Conservation (phyloP, 768 basidiomycete species). For the Termitomyces sp. region DNA sequence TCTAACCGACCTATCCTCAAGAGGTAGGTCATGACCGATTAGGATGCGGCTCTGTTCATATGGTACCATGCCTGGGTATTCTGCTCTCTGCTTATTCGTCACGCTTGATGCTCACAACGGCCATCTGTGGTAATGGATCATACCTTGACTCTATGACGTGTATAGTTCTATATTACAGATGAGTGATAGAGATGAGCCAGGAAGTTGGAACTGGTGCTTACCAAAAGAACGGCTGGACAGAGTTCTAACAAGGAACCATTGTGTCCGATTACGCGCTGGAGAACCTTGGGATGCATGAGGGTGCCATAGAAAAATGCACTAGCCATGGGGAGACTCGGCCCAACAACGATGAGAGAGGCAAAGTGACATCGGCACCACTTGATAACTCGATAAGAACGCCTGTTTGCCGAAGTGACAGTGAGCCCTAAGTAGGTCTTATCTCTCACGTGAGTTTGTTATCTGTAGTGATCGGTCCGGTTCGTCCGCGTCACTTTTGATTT, state of each 20-base stretch:
- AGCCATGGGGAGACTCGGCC: conserved; percentile 2
- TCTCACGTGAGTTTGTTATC: neutral
- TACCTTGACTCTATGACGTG: conserved; percentile 78
- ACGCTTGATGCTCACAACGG: neutral
- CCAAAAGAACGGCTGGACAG: conserved; percentile 73
- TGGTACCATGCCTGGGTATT: conserved; percentile 85
- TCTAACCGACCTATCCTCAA: conserved; percentile 68
- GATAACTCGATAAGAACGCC: too few species aligned
- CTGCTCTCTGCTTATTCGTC: conserved; percentile 43
- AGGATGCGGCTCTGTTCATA: conserved; percentile 46
- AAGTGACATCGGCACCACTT: neutral
- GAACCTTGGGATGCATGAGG: conserved; percentile 82
- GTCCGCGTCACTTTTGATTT: neutral
- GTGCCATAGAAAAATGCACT: conserved; percentile 88
- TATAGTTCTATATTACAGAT: conserved; percentile 56
- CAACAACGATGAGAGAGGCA: neutral
- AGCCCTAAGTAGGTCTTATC: neutral
- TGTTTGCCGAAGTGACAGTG: too few species aligned
- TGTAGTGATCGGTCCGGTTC: neutral
- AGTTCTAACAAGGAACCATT: conserved; percentile 62
- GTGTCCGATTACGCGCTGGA: conserved; percentile 73
- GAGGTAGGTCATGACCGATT: conserved; percentile 47
- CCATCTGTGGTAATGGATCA: conserved; percentile 2
- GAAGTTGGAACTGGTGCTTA: conserved; percentile 31
- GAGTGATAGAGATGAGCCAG: neutral